A percentile compares a stretch with the other conserved stretches of the same genome.
These are phyloP conservation scores for Blastobotrys attinorum DNA, from an alignment of 805 yeast genomes.

Conservation along the genomic window DNA sequence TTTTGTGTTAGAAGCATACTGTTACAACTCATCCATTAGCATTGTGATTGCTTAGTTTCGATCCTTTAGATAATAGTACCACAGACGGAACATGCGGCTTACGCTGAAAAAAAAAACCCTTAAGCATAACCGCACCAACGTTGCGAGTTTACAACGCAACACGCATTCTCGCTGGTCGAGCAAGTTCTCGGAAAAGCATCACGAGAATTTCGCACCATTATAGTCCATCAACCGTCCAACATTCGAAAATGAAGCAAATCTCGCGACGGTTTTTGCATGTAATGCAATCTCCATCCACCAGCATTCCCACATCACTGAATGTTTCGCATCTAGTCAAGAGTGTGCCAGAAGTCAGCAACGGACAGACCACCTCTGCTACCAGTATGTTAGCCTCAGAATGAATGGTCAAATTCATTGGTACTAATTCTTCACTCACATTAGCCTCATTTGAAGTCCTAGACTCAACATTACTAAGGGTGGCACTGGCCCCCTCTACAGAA, in stretches of 20 bases:
- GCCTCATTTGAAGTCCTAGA: conserved; percentile 11
- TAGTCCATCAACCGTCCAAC: not conserved
- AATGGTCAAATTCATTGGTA: not conserved
- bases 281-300: conserved; percentile 6
- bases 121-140: too few relatives aligned
- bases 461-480: conserved; percentile 29
- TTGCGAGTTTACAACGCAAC: too few relatives aligned
- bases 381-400: conserved; percentile 1
- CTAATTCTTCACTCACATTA: too few relatives aligned
- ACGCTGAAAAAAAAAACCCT: too few relatives aligned
- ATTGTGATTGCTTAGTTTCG: too few relatives aligned
- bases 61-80: too few relatives aligned
- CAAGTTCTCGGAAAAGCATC: not conserved
- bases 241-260: too few relatives aligned
- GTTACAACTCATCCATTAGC: too few relatives aligned
- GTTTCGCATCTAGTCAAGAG: conserved; percentile 7
- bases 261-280: conserved; percentile 4
- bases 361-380: not conserved
- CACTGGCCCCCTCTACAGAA: conserved; percentile 35
- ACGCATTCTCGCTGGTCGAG: too few relatives aligned
- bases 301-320: conserved; percentile 8
- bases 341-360: conserved; percentile 3
- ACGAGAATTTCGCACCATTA: not conserved
- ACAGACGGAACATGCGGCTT: too few relatives aligned
- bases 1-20: too few relatives aligned